Percentiles rank a stretch among this genome's conserved stretches.
Conservation (phyloP, 345 rosid genomes). For the Xanthoceras sorbifolium region DNA sequence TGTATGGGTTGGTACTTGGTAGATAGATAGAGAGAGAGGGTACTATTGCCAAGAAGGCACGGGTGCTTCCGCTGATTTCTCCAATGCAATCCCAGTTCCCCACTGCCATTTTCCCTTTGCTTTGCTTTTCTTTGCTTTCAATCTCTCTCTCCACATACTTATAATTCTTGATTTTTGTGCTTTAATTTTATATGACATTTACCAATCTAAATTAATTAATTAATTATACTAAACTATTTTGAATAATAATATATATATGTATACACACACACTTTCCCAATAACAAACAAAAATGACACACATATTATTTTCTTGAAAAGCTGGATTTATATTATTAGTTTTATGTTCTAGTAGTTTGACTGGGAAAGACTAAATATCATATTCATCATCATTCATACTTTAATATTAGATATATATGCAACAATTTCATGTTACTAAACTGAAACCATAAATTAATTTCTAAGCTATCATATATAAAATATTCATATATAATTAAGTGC, state of each 20-base stretch:
- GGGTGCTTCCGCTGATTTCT: slow-evolving; percentile 52
- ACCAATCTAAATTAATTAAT: too few species aligned
- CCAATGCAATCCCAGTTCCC: slow-evolving; percentile 48
- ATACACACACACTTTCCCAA: not conserved
- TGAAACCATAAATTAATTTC: too few species aligned
- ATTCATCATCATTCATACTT: too few species aligned
- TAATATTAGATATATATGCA: too few species aligned
- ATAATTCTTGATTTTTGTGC: slow-evolving; percentile 19
- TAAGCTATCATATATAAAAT: too few species aligned
- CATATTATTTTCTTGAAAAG: too few species aligned
- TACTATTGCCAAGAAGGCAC: slow-evolving; percentile 39
- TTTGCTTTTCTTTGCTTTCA: not conserved
- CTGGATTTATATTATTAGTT: not conserved
- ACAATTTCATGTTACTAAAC: too few species aligned
- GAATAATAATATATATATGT: not conserved
- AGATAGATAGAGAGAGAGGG: slow-evolving; percentile 17
- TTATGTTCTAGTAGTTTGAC: not conserved
- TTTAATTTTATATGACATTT: not conserved
- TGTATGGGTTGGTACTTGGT: not conserved
- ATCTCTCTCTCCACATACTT: not conserved
- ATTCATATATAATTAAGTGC: too few species aligned
- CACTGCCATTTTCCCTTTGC: not conserved
- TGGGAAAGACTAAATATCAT: too few species aligned
- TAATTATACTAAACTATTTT: too few species aligned
- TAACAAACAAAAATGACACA: not conserved